phyloP scores from a whole-genome alignment of 805 yeast species.

The Candida taoyuanica region DNA sequence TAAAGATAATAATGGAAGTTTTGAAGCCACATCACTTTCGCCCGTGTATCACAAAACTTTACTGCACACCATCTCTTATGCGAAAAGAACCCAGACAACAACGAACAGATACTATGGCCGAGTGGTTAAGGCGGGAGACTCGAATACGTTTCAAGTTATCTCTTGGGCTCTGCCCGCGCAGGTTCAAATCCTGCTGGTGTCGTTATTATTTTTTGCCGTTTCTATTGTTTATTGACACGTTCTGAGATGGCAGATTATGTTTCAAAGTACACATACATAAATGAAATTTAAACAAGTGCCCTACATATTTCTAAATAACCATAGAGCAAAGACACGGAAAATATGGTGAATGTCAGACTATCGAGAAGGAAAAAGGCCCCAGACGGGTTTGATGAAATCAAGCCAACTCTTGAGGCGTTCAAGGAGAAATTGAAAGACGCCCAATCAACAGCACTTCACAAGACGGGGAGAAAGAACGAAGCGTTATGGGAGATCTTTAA shows the following conservation, averaged over 20 bases:
- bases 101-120: constrained; percentile 38
- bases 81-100: too few relatives aligned
- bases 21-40: too few relatives aligned
- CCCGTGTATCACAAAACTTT: too few relatives aligned
- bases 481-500: constrained; percentile 66
- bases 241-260: constrained; percentile 3
- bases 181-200: constrained; percentile 46
- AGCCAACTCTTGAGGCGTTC: constrained; percentile 60
- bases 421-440: constrained; percentile 52
- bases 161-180: constrained; percentile 46
- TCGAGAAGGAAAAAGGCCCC: constrained; percentile 55
- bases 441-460: constrained; percentile 35
- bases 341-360: constrained; percentile 45
- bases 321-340: too few relatives aligned
- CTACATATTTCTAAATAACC: not conserved
- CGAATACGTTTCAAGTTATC: constrained; percentile 33
- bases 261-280: too few relatives aligned
- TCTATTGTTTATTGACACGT: constrained; percentile 4
- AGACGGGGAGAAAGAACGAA: constrained; percentile 46
- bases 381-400: constrained; percentile 64
- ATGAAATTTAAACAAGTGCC: too few relatives aligned
- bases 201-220: constrained; percentile 26
- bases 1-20: too few relatives aligned
- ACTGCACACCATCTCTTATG: not conserved
- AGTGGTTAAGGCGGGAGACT: constrained; percentile 47